Percentiles rank a stretch among this genome's conserved stretches.
Evolutionary conservation across 441 rosid genomes (phyloP).

Genomic region (Isatis lusitanica): DNA sequence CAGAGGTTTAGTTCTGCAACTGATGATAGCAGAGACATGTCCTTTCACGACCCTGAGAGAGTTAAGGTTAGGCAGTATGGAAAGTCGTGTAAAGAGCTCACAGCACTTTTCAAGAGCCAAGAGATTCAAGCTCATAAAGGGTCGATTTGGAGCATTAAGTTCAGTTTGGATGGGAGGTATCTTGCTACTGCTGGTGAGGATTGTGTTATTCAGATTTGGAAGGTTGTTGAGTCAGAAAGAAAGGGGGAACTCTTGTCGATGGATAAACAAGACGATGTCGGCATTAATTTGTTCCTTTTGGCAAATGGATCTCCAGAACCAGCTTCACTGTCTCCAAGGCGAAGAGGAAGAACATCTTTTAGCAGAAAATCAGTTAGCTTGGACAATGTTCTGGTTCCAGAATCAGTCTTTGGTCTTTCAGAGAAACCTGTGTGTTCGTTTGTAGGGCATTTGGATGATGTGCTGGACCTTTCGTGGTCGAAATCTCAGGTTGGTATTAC

Average conservation of each 20-base stretch:
- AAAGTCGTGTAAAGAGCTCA: slow-evolving; percentile 62
- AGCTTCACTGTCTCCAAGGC: slow-evolving; percentile 48
- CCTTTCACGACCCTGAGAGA: slow-evolving; percentile 77
- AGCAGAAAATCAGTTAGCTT: slow-evolving; percentile 75
- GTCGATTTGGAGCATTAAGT: slow-evolving; percentile 67
- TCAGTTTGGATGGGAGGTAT: slow-evolving; percentile 71
- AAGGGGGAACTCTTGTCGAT: slow-evolving; percentile 61
- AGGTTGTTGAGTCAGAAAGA: slow-evolving; percentile 62
- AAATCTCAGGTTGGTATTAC: slow-evolving; percentile 57
- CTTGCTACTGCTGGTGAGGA: slow-evolving; percentile 87
- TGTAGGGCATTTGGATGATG: slow-evolving; percentile 59
- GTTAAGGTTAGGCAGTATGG: slow-evolving; percentile 74
- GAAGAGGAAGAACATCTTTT: slow-evolving; percentile 59
- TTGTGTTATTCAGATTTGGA: slow-evolving; percentile 65
- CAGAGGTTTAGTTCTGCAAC: slow-evolving; percentile 94
- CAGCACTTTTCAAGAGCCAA: slow-evolving; percentile 64
- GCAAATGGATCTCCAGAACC: slow-evolving; percentile 66
- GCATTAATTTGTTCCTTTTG: slow-evolving; percentile 44
- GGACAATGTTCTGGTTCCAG: slow-evolving; percentile 60
- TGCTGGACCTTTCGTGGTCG: slow-evolving; percentile 79
- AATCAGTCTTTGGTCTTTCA: slow-evolving; percentile 57
- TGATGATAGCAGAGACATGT: slow-evolving; percentile 89
- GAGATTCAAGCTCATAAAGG: slow-evolving; percentile 75
- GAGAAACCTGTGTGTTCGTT: slow-evolving; percentile 70
- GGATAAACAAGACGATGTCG: slow-evolving; percentile 77